phyloP scores from a whole-genome alignment of 2,329 filamentous ascomycete species.

The Chaetoscypha palmicola region DNA sequence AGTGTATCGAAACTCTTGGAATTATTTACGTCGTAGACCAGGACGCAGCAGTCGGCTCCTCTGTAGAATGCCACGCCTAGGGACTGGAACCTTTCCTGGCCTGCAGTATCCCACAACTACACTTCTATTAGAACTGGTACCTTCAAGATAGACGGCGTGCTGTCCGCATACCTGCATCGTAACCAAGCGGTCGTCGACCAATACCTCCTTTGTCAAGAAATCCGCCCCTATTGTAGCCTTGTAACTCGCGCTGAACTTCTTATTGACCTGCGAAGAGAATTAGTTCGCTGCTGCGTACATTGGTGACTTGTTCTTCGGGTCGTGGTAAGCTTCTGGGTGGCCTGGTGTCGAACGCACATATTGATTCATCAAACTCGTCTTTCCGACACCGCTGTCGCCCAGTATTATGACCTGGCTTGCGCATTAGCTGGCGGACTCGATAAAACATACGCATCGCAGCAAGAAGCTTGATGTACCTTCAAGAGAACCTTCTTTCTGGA shows the following conservation, averaged over 20 bases:
- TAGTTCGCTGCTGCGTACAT: slow-evolving; percentile 6
- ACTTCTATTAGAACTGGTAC: slow-evolving; percentile 32
- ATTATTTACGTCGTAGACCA: slow-evolving; percentile 98
- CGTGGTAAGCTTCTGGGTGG: background rate
- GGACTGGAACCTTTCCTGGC: slow-evolving; percentile 95
- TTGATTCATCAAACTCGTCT: slow-evolving; percentile 99
- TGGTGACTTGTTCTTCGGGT: background rate
- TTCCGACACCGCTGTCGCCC: slow-evolving; percentile 96
- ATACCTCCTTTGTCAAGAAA: slow-evolving; percentile 95
- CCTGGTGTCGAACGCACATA: slow-evolving; percentile 62
- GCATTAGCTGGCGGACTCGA: slow-evolving; percentile 3
- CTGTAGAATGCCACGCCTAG: slow-evolving; percentile 96
- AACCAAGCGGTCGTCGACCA: slow-evolving; percentile 93
- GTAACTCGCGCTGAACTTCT: slow-evolving; percentile 99
- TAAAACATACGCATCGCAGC: background rate
- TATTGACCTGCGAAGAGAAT: slow-evolving; percentile 73
- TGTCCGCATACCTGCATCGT: slow-evolving; percentile 77
- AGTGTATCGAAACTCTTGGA: slow-evolving; percentile 98
- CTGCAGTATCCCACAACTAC: slow-evolving; percentile 95
- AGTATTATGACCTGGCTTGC: slow-evolving; percentile 83
- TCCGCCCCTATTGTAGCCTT: slow-evolving; percentile 99
- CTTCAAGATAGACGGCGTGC: background rate
- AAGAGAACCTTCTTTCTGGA: slow-evolving; percentile 62
- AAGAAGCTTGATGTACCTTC: slow-evolving; percentile 43
- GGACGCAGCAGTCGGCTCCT: slow-evolving; percentile 93